Percentiles rank a stretch among this genome's conserved stretches.
Conservation (phyloP, 441 rosid species). For the Bruguiera hainesii region DNA sequence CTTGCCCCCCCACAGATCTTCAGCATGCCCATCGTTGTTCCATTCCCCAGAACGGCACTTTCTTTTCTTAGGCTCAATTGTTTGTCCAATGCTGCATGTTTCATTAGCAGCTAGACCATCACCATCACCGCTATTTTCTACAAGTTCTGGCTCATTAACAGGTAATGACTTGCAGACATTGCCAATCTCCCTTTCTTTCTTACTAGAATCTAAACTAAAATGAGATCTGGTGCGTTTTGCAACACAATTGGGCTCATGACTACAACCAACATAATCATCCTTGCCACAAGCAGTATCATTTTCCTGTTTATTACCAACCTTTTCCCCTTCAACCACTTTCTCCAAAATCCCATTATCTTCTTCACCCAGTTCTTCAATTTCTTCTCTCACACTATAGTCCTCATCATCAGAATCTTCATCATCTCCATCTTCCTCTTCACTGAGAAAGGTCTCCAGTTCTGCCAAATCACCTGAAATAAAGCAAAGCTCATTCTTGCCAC, state of each 20-base stretch:
- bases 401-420: background rate
- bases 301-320: background rate
- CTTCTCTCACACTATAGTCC: background rate
- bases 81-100: background rate
- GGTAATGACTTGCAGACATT: conserved; percentile 1
- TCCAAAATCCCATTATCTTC: conserved; percentile 10
- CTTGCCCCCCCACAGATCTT: background rate
- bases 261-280: background rate
- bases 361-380: background rate
- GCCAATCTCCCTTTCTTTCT: conserved; percentile 14
- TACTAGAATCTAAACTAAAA: background rate
- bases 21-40: background rate
- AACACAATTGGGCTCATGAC: conserved; percentile 7
- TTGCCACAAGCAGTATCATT: background rate
- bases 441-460: background rate
- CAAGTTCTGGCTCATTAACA: conserved; percentile 8
- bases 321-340: background rate
- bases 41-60: background rate
- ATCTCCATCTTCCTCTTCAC: conserved; percentile 13
- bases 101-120: background rate
- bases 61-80: background rate
- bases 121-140: background rate
- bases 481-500: background rate
- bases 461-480: conserved; percentile 13
- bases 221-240: conserved; percentile 23